A percentile compares a stretch with the other conserved stretches of the same genome.
These are phyloP conservation scores for Lipomyces yamadae DNA, from an alignment of 805 yeast genomes.

Conservation along the genomic window DNA sequence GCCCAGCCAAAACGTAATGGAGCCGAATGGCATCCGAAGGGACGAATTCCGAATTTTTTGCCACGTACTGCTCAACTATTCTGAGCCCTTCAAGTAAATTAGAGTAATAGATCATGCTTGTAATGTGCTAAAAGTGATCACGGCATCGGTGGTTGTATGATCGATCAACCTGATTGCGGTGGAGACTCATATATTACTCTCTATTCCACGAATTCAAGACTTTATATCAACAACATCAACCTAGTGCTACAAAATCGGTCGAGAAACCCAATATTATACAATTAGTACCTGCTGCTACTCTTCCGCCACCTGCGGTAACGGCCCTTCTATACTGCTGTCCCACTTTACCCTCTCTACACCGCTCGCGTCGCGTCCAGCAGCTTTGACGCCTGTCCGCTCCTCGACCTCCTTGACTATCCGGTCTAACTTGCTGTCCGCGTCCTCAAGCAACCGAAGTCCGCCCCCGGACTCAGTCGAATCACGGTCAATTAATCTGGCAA, in stretches of 20 bases:
- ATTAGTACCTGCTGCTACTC: background rate
- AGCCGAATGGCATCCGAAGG: no score
- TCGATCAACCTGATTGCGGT: no score
- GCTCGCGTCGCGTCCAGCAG: background rate
- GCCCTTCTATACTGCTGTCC: background rate
- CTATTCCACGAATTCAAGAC: background rate
- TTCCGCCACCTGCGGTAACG: background rate
- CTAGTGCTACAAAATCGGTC: background rate
- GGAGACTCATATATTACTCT: no score
- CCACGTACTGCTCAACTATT: no score
- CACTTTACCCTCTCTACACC: background rate
- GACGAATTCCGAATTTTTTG: no score
- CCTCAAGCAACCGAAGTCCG: background rate
- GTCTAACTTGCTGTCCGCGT: background rate
- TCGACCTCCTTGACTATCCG: background rate
- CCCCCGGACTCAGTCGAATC: background rate
- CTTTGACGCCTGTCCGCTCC: background rate
- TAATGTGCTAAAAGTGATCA: no score
- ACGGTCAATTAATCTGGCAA: conserved; percentile 4
- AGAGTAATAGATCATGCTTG: no score
- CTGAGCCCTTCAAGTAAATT: no score
- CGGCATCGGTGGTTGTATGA: no score
- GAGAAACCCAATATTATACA: background rate
- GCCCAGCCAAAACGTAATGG: no score
- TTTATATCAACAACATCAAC: background rate